Base-by-base conservation (phyloP, 163 green algal species). In the Scenedesmus sp. region DNA sequence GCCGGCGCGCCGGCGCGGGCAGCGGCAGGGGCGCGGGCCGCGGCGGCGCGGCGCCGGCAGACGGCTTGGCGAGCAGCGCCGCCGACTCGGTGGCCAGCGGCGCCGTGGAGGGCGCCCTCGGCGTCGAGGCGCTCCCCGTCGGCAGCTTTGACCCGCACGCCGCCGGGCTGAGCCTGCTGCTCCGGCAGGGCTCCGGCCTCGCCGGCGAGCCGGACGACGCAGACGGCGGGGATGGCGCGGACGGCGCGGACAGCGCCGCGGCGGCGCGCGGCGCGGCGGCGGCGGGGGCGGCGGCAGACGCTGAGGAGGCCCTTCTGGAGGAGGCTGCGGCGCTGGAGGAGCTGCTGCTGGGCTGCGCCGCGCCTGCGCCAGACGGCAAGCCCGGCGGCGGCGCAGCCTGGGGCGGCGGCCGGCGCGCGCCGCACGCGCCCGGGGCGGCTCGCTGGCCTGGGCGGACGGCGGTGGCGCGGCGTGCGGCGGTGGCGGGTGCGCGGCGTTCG, bases 91-190 rank as follows among this genome's bases (percentile, higher is more conserved):
- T 48, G n/a, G n/a, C n/a, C 1, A 28, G 20, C 22, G 31, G 31
- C 29, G 31, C 31, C 31, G 60, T 36, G n/a, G 60, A 66, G 58
- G 14, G 20, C 29, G 58, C 29, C 13, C n/a, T 66, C 9, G n/a
- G 58, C 10, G 60, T 53, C 34, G 20, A 69, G 60, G 33, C 26
- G 17, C 50, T 69, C 60, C 50, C 28, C 29, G 60, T 69, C 15
- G 60, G 60, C 28, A 48, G 60, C 31, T 69, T 69, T 31, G 17
- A 47, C n/a, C n/a, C n/a, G n/a, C n/a, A n/a, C n/a, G n/a, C n/a
- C n/a, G n/a, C n/a, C n/a, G n/a, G n/a, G n/a, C n/a, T 53, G 60
- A 69, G 7, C 13, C 4, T 28, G 24, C 15, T 1, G 29, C 42
- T 2, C 58, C 18, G n/a, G 11, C 44, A 65, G n/a, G 57, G 57